phyloP scores from a whole-genome alignment of 2,329 filamentous ascomycete genomes.

The Hypoxylon sp. region DNA sequence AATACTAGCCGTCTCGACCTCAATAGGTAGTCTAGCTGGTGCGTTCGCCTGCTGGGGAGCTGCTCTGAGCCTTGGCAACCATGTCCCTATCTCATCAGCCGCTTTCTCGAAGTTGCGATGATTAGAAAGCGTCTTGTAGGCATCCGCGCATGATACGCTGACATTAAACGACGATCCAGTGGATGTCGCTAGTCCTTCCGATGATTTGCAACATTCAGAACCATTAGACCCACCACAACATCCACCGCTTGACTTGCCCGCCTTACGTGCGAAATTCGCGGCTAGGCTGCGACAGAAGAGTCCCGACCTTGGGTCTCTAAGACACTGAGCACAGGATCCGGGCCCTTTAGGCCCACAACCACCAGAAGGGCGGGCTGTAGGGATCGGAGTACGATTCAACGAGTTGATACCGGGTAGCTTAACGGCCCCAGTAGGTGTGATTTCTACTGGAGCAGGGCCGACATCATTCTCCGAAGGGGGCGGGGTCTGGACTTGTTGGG shows the following conservation, averaged over 20 bases:
- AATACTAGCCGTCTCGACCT: conserved; percentile 86
- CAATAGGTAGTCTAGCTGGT: conserved; percentile 71
- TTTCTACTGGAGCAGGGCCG: conserved; percentile 69
- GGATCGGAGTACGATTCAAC: conserved; percentile 53
- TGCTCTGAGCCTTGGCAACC: conserved; percentile 80
- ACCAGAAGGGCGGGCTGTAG: conserved; percentile 47
- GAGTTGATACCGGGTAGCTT: conserved; percentile 67
- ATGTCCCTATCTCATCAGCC: conserved; percentile 79
- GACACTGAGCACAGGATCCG: conserved; percentile 84
- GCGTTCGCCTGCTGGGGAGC: conserved; percentile 60
- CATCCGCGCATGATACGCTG: conserved; percentile 80
- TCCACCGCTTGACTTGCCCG: conserved; percentile 58
- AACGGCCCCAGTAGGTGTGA: conserved; percentile 72
- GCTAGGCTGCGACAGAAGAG: conserved; percentile 87
- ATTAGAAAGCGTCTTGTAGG: conserved; percentile 83
- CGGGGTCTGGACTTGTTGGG: conserved; percentile 69
- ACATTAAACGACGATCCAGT: conserved; percentile 59
- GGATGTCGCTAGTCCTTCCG: conserved; percentile 51
- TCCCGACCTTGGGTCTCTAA: conserved; percentile 82
- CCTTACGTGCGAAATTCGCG: conserved; percentile 69
- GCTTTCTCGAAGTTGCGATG: conserved; percentile 83
- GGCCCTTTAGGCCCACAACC: conserved; percentile 77
- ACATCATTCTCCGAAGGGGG: conserved; percentile 74
- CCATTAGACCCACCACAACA: conserved; percentile 74
- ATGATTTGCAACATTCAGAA: conserved; percentile 76